These are phyloP conservation scores for Ascosphaera apis DNA, from an alignment of 2,329 filamentous ascomycete genomes.

Conservation along the genomic window DNA sequence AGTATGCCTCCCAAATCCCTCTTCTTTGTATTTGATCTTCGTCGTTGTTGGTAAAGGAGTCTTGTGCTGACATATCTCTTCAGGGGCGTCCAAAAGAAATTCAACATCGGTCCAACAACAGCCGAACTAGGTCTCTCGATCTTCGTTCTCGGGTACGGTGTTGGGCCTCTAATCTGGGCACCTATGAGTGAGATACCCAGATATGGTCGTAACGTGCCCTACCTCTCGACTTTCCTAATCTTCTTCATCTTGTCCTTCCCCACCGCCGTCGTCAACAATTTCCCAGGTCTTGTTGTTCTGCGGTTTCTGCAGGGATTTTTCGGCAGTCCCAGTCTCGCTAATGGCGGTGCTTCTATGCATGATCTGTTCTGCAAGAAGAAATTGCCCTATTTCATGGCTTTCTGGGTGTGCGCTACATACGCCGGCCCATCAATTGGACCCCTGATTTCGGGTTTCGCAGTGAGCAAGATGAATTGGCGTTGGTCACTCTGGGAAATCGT, in stretches of 20 bases:
- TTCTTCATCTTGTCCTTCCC: slow-evolving; percentile 29
- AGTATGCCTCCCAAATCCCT: background rate
- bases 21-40: slow-evolving; percentile 5
- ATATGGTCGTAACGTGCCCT: slow-evolving; percentile 27
- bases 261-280: slow-evolving; percentile 25
- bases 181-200: slow-evolving; percentile 27
- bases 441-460: slow-evolving; percentile 36
- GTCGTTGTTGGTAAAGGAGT: background rate
- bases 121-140: slow-evolving; percentile 27
- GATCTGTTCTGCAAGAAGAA: slow-evolving; percentile 20
- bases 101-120: slow-evolving; percentile 22
- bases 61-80: background rate
- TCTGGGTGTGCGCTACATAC: slow-evolving; percentile 29
- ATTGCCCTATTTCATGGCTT: slow-evolving; percentile 32
- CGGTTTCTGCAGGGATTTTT: slow-evolving; percentile 30
- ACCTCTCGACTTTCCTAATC: slow-evolving; percentile 24
- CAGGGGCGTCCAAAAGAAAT: slow-evolving; percentile 17
- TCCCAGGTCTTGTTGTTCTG: slow-evolving; percentile 29
- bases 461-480: slow-evolving; percentile 35
- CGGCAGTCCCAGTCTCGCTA: slow-evolving; percentile 23
- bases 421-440: slow-evolving; percentile 35
- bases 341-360: slow-evolving; percentile 21
- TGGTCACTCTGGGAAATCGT: slow-evolving; percentile 42
- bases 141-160: slow-evolving; percentile 25
- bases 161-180: slow-evolving; percentile 24